Percentiles rank a stretch among this genome's conserved stretches.
Evolutionary conservation across 1,284 basidiomycete genomes (phyloP).

Genomic region (Ganoderma resinaceum): DNA sequence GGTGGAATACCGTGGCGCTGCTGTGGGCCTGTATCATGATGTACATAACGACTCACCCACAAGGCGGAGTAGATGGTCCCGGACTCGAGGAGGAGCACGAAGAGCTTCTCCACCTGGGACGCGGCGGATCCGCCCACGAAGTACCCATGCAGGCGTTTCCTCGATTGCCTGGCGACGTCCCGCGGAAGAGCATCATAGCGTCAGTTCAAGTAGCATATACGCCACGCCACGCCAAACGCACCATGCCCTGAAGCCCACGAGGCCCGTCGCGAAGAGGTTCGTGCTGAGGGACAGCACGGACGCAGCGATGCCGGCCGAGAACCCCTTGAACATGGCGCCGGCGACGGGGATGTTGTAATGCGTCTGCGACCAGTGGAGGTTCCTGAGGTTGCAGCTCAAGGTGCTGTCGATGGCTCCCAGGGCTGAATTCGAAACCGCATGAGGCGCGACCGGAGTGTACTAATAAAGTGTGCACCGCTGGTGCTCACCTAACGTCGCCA

Average conservation of each 20-base stretch:
- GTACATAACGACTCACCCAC: no score
- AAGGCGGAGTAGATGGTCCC: neutral
- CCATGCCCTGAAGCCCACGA: neutral
- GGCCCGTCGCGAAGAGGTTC: neutral
- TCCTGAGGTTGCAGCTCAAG: no score
- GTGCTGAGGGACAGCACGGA: neutral
- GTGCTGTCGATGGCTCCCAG: no score
- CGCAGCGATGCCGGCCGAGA: neutral
- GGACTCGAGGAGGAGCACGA: neutral
- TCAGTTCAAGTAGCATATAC: no score
- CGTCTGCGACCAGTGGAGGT: neutral
- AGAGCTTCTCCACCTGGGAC: neutral
- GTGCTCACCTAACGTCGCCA: neutral
- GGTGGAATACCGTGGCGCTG: no score
- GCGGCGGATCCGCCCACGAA: no score
- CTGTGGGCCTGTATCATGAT: no score
- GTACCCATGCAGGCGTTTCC: neutral
- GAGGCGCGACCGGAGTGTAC: no score
- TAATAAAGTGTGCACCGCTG: no score
- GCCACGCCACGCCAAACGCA: no score
- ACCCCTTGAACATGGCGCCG: neutral
- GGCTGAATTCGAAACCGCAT: no score
- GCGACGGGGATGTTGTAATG: no score
- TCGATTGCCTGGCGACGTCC: neutral
- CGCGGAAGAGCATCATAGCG: neutral